Percentiles rank a stretch among this genome's conserved stretches.
phyloP scores from a whole-genome alignment of 306 rosid species.

The Quercus suber region DNA sequence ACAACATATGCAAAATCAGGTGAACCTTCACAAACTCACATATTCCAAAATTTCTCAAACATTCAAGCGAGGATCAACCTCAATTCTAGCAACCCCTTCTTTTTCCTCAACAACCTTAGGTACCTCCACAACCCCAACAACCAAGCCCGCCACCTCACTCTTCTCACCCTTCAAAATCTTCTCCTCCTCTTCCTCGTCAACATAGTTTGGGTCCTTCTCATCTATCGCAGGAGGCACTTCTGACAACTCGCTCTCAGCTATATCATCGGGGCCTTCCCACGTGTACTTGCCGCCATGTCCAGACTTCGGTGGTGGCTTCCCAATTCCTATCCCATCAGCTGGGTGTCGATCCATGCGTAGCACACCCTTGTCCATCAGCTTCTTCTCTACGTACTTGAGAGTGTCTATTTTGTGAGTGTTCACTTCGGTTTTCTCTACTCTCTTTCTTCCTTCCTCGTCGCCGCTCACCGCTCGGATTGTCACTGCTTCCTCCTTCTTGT shows the following conservation, averaged over 20 bases:
- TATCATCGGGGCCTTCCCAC: conserved; percentile 72
- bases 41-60: not conserved
- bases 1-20: not conserved
- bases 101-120: conserved; percentile 36
- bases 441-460: conserved; percentile 65
- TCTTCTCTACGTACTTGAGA: conserved; percentile 59
- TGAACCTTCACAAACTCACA: not conserved
- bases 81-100: conserved; percentile 60
- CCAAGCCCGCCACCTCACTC: conserved; percentile 27
- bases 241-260: conserved; percentile 32
- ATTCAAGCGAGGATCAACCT: conserved; percentile 56
- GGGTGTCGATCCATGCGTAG: conserved; percentile 79
- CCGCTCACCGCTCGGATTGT: conserved; percentile 53
- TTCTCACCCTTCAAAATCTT: conserved; percentile 26
- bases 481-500: conserved; percentile 43
- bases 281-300: conserved; percentile 88
- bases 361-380: conserved; percentile 61
- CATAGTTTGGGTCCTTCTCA: conserved; percentile 73
- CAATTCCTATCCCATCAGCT: conserved; percentile 38
- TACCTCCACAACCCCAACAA: conserved; percentile 63
- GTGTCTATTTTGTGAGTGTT: conserved; percentile 59
- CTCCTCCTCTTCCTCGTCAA: conserved; percentile 54
- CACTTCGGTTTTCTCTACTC: conserved; percentile 51
- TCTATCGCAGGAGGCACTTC: conserved; percentile 68
- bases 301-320: conserved; percentile 51